A percentile compares a stretch with the other conserved stretches of the same genome.
These are phyloP conservation scores for Exophiala lecanii-corni DNA, from an alignment of 2,329 filamentous ascomycete genomes.

Conservation along the genomic window DNA sequence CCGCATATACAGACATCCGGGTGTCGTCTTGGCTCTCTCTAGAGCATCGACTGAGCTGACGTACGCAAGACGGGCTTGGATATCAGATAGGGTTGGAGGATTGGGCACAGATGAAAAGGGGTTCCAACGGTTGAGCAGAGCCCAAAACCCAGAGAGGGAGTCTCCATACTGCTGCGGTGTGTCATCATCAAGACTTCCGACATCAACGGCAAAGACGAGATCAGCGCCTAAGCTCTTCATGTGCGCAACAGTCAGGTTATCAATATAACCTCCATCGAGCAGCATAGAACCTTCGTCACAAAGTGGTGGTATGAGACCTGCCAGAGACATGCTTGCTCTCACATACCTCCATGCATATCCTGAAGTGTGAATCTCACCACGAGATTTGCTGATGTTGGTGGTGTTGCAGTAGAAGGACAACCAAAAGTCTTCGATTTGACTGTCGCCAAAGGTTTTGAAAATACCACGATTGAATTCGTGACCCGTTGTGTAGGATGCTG, in stretches of 20 bases:
- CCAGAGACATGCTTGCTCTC: conserved; percentile 91
- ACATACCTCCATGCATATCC: conserved; percentile 98
- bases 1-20: conserved; percentile 92
- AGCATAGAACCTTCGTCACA: conserved; percentile 98
- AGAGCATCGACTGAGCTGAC: conserved; percentile 92
- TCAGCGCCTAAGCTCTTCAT: conserved; percentile 95
- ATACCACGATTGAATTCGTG: conserved; percentile 99
- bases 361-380: conserved; percentile 87
- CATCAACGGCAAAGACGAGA: conserved; percentile 92
- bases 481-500: conserved; percentile 93
- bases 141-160: conserved; percentile 91
- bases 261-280: conserved; percentile 91
- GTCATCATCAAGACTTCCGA: conserved; percentile 86
- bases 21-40: conserved; percentile 83
- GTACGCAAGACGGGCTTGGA: conserved; percentile 90
- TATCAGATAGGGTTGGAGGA: conserved; percentile 89
- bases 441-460: conserved; percentile 96
- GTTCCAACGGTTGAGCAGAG: conserved; percentile 93
- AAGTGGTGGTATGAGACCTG: conserved; percentile 83
- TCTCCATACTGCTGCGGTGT: conserved; percentile 91
- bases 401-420: conserved; percentile 99
- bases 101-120: conserved; percentile 85
- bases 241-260: conserved; percentile 93
- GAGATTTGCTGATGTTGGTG: conserved; percentile 93
- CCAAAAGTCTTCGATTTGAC: conserved; percentile 99